phyloP scores from a whole-genome alignment of 306 rosid species.

The Citrullus amarus region DNA sequence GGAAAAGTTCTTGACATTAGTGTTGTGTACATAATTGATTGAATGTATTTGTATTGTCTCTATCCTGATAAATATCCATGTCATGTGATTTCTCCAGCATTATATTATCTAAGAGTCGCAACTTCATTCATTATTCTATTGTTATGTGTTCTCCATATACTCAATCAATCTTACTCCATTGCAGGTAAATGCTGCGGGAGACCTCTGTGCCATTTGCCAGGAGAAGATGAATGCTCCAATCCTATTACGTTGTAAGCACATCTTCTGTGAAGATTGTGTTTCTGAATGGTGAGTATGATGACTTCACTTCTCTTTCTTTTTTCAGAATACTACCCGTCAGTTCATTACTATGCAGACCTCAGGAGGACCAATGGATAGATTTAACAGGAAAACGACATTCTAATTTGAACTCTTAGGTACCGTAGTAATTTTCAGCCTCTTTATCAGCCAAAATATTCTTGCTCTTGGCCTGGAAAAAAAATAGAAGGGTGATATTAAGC shows the following conservation, averaged over 20 bases:
- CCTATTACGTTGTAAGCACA: constrained; percentile 71
- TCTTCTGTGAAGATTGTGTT: constrained; percentile 93
- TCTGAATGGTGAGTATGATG: constrained; percentile 72
- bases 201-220: constrained; percentile 91
- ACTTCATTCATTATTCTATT: not conserved
- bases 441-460: not conserved
- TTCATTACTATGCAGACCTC: not conserved
- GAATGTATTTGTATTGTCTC: not conserved
- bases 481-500: not conserved
- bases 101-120: not conserved
- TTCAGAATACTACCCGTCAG: not conserved
- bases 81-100: not conserved
- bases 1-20: not conserved
- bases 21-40: not conserved
- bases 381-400: not conserved
- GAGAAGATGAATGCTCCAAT: constrained; percentile 84
- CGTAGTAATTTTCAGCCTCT: not conserved
- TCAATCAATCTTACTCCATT: constrained; percentile 7
- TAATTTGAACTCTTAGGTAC: too few species aligned
- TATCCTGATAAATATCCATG: too few species aligned
- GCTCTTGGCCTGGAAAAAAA: not conserved
- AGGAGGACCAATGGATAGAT: not conserved
- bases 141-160: not conserved
- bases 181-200: constrained; percentile 78
- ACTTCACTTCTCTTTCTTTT: constrained; percentile 5